Evolutionary conservation across 2,329 filamentous ascomycete species (phyloP), one percentile per base, ranked within the genome.

Genomic region (Colletotrichum paranaense): DNA sequence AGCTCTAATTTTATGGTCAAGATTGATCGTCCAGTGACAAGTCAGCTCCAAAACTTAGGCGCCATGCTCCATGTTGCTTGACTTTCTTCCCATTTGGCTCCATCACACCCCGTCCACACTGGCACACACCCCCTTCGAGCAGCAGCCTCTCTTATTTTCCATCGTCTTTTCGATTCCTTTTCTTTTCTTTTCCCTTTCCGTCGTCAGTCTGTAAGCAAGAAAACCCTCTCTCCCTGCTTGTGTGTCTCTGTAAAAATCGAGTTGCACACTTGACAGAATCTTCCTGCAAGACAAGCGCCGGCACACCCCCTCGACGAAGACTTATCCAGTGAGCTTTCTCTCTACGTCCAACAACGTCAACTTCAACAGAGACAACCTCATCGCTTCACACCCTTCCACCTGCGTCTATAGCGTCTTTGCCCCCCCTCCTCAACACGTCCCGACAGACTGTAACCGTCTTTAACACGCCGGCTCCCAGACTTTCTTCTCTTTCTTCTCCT

Each of bases 1-100:
- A 67, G 68, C 82, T 80, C 83, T 86, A 84, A 85, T 86, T 84
- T 86, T 83, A 86, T 84, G 80, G 78, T 75, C 77, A 80, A 75
- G 78, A 76, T 73, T 76, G 67, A 76, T 78, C 81, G 79, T 82
- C 85, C 85, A 86, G 80, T 85, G 80, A 84, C 82, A 84, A 79
- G 80, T 79, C 80, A 79, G 79, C 76, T 80, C 80, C 79, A 79
- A 77, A 77, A 79, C 77, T 78, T 85, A 86, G 82, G 81, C 85
- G 85, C 85, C 84, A 80, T 81, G 77, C 81, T 84, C 81, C 70
- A 73, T 73, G 67, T 70, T 73, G 67, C 60, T 73, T 81, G 80
- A 81, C 80, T 82, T 79, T 82, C 75, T 77, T 78, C 77, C 75
- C 81, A 79, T 81, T 79, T 80, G 78, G 71, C 78, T 78, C 79